Base-by-base conservation (phyloP, 441 rosid species). In the Adansonia rubrostipa region DNA sequence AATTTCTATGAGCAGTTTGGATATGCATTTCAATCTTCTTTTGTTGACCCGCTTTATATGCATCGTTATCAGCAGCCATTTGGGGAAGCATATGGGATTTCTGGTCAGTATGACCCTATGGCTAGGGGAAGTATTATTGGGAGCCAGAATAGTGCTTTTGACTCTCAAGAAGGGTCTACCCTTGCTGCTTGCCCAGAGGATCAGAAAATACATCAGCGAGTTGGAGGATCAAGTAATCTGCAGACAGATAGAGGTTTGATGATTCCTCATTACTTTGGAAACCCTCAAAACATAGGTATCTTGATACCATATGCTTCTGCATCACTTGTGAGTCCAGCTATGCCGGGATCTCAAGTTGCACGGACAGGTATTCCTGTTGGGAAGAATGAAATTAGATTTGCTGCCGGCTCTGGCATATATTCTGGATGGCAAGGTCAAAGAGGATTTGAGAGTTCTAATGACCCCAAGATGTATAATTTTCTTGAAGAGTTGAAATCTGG, bases 401-500 rank as follows among this genome's bases (percentile, higher is more conserved):
- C 81, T 10, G 82, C 85, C 1, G 82, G 83, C 76, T 64, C 82
- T n/a, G 84, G 87, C 36, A 50, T 69, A 77, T 85, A 76, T 81
- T 83, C 89, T 82, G 89, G 87, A 72, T 86, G 89, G 89, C 91
- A 81, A 79, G 84, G 82, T 33, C 91, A 83, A 63, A 86, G 89
- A 57, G 86, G 87, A 50, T 73, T 71, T 73, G 86, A 82, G 82
- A 81, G 78, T 77, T 78, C 71, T 74, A 82, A 79, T 79, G 90
- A 86, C 33, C 84, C 85, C 11, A 84, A 82, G 9, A 61, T 87
- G 67, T 83, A 76, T 81, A 85, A 88, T 85, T 85, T 88, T 81
- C 93, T 92, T n/a, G 94, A 92, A 86, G 94, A 89, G 77, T 83
- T 92, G 73, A 92, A 92, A 82, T 86, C 91, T 79, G 89, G 90